Conservation (phyloP, 768 basidiomycete species). For the Panaeolus cyanescens region DNA sequence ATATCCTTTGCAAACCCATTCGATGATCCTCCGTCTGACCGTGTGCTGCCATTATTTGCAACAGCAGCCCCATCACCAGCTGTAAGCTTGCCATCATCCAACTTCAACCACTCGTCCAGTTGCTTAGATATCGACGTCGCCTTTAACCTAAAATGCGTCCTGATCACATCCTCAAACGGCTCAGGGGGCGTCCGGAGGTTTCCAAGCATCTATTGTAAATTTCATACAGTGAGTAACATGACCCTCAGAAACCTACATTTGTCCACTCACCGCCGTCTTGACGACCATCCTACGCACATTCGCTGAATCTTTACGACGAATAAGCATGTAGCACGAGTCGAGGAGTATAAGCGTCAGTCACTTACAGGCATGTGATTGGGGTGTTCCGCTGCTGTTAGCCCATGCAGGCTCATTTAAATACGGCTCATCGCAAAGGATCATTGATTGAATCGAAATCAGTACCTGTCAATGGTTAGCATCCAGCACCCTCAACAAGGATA, state of each 20-base stretch:
- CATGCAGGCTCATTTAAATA: slow-evolving; percentile 93
- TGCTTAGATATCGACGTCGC: slow-evolving; percentile 68
- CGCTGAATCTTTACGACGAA: slow-evolving; percentile 66
- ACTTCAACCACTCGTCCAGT: slow-evolving; percentile 74
- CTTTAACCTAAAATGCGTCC: slow-evolving; percentile 90
- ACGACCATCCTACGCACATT: slow-evolving; percentile 94
- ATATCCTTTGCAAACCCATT: slow-evolving; percentile 72
- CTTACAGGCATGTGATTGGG: slow-evolving; percentile 78
- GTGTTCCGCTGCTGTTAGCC: slow-evolving; percentile 71
- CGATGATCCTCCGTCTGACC: slow-evolving; percentile 40
- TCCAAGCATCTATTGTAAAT: slow-evolving; percentile 70
- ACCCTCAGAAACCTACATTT: background rate
- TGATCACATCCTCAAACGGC: slow-evolving; percentile 85
- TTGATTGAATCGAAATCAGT: slow-evolving; percentile 92
- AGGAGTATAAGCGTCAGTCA: slow-evolving; percentile 6
- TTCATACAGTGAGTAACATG: slow-evolving; percentile 6
- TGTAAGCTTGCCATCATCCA: slow-evolving; percentile 73
- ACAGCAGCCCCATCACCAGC: slow-evolving; percentile 55
- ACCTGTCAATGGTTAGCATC: slow-evolving; percentile 61
- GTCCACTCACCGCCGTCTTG: slow-evolving; percentile 69
- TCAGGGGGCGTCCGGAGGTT: slow-evolving; percentile 82
- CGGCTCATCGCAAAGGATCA: slow-evolving; percentile 94
- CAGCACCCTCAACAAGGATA: slow-evolving; percentile 32
- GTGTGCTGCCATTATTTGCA: slow-evolving; percentile 21
- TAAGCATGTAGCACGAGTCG: background rate